These are phyloP conservation scores for Apiospora pterosperma DNA, from an alignment of 2,329 filamentous ascomycete genomes.

Conservation along the genomic window DNA sequence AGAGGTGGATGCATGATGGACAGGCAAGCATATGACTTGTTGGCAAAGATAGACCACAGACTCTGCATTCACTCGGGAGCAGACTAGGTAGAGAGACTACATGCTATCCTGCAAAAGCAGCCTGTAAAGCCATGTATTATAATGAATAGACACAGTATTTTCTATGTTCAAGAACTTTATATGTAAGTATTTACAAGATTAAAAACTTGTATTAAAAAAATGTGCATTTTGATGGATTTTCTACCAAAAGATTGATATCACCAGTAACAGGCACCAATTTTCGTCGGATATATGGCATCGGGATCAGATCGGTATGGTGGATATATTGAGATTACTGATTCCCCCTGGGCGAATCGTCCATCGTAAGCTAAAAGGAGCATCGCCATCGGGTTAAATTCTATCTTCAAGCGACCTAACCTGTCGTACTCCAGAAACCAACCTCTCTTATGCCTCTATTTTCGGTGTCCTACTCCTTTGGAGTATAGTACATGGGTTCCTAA, in stretches of 20 bases:
- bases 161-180: neutral
- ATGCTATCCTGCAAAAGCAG: neutral
- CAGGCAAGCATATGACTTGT: neutral
- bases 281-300: neutral
- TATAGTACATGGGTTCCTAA: neutral
- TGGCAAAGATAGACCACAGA: neutral
- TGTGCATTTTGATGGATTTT: neutral
- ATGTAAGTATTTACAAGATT: neutral
- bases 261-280: neutral
- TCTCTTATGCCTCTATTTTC: neutral
- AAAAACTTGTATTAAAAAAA: neutral
- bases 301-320: neutral
- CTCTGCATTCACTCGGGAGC: neutral
- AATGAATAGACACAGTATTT: slow-evolving; percentile 8
- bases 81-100: neutral
- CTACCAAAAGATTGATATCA: neutral
- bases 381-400: neutral
- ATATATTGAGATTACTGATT: neutral
- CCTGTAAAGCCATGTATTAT: slow-evolving; percentile 7
- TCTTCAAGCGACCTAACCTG: neutral
- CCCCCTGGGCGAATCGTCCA: neutral
- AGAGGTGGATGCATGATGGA: neutral
- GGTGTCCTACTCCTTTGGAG: neutral
- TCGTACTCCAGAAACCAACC: neutral
- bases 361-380: neutral